Base-by-base conservation (phyloP, 2,329 filamentous ascomycete genomes). In the Neocucurbitaria cava region DNA sequence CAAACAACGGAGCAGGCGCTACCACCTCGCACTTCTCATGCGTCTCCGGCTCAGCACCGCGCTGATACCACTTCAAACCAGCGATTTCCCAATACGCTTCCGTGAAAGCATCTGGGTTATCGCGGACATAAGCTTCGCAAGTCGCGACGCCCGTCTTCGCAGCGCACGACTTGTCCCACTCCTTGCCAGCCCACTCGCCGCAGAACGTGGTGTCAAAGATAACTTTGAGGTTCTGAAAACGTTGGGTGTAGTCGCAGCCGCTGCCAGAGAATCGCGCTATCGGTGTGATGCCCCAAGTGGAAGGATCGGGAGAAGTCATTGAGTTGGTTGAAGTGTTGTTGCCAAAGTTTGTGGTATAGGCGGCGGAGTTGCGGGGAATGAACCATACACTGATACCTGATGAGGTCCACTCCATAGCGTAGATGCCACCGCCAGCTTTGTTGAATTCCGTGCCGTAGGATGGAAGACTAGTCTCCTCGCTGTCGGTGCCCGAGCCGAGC, bases 141-240 rank as follows among this genome's bases (percentile, higher is more conserved):
- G 59, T 87, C 33, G 72, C 56, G 0, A 85, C 88, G 50, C 85
- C 78, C 21, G 71, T 75, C 49, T 66, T 72, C 8, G 46, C 49
- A 13, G 46, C 52, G 49, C 70, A 71, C 3, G 45, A 46, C 23
- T 74, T 64, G 36, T 70, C 67, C 88, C 89, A 96, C 40, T 87
- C 65, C 31, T 58, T 65, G n/a, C 82, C 82, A 10, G 82, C 82
- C 82, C 82, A 85, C 40, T 80, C 77, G 35, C 83, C 82, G 48
- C 82, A 84, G 63, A 84, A 83, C 1, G 79, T 77, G 0, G 76
- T 80, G 63, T 84, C 77, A 49, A 85, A 76, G 30, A 83, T 71
- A 43, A 76, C 59, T 21, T 58, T 62, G 38, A 71, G 56, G 30
- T 71, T 61, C 23, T 59, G 57, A 59, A 77, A 76, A 17, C 59